Conservation (phyloP, 768 basidiomycete species). For the Phaeotremella fagi region DNA sequence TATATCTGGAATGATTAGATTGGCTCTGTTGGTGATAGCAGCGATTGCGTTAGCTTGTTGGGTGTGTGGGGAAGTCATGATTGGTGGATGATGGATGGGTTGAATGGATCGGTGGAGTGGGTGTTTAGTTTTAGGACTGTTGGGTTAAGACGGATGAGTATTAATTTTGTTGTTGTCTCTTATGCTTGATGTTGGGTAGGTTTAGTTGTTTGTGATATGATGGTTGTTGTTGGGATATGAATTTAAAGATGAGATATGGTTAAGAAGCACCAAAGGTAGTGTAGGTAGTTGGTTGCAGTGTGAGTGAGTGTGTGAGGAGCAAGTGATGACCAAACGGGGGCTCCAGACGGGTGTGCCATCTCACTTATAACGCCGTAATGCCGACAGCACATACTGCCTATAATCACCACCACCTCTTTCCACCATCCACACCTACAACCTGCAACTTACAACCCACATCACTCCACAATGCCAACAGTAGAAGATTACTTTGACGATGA, state of each 20-base stretch:
- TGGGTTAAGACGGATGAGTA: too few species aligned
- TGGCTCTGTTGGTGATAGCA: slow-evolving; percentile 37
- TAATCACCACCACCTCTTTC: too few species aligned
- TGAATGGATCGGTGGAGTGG: background rate
- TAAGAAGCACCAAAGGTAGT: too few species aligned
- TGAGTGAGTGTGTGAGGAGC: background rate
- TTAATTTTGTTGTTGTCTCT: too few species aligned
- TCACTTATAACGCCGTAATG: too few species aligned
- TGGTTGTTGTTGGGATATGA: too few species aligned
- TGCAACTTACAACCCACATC: too few species aligned
- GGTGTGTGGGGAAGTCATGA: slow-evolving; percentile 36
- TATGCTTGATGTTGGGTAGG: too few species aligned
- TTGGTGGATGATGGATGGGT: slow-evolving; percentile 1
- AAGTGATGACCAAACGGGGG: background rate
- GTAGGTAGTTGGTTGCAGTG: too few species aligned
- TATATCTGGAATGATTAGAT: slow-evolving; percentile 56
- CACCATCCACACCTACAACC: slow-evolving; percentile 57
- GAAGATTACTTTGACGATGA: slow-evolving; percentile 87
- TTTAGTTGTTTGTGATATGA: background rate
- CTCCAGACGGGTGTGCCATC: background rate
- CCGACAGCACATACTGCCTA: too few species aligned
- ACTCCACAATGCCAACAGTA: slow-evolving; percentile 60
- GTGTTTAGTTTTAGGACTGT: background rate
- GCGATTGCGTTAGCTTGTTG: slow-evolving; percentile 43
- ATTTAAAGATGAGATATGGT: too few species aligned